phyloP scores from a whole-genome alignment of 2,329 filamentous ascomycete species.

The Colletotrichum tropicale region DNA sequence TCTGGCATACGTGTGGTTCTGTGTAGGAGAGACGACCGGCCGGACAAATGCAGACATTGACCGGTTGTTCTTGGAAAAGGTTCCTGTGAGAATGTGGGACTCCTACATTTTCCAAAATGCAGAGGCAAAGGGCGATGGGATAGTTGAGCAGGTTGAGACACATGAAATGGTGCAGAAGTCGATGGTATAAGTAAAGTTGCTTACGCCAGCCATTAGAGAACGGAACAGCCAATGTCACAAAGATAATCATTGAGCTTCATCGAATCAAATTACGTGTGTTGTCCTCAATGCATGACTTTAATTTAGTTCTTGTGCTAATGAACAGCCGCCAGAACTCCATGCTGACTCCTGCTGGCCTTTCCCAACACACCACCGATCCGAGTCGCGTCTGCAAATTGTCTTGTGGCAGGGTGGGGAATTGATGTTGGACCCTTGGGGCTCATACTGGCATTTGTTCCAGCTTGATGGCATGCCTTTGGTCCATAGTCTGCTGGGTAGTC shows the following conservation, averaged over 20 bases:
- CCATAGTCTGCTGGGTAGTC: constrained; percentile 37
- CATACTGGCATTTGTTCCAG: background rate
- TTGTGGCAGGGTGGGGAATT: background rate
- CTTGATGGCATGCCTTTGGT: background rate
- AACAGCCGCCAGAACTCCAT: background rate
- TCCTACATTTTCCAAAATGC: background rate
- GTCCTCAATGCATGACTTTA: background rate
- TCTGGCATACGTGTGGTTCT: constrained; percentile 39
- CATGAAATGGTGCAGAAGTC: background rate
- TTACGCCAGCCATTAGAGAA: background rate
- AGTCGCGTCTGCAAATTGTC: background rate
- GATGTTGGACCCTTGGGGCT: background rate
- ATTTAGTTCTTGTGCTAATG: background rate
- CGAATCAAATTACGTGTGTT: background rate
- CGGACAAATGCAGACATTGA: constrained; percentile 33
- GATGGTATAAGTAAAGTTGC: background rate
- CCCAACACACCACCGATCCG: background rate
- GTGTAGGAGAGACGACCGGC: constrained; percentile 34
- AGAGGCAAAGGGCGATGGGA: background rate
- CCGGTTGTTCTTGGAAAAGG: constrained; percentile 24
- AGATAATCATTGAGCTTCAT: background rate
- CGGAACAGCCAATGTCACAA: background rate
- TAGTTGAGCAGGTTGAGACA: background rate
- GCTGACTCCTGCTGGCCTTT: background rate
- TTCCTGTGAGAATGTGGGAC: constrained; percentile 28